Evolutionary conservation across 78 protist species (phyloP).

Genomic region (Emiliania huxleyi): DNA sequence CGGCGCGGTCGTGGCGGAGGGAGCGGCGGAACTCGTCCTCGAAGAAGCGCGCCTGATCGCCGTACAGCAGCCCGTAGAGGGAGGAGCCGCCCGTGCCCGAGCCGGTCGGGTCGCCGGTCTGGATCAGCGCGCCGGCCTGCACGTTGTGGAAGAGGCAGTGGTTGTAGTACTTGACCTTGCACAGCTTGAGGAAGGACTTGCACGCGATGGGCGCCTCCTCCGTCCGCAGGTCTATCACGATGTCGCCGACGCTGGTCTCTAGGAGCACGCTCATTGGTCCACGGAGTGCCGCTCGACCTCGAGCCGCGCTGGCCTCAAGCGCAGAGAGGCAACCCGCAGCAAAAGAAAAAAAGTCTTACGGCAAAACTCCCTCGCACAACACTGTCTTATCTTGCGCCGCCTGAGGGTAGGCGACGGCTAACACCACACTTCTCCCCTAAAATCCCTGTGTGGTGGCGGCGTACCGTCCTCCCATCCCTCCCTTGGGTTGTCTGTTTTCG

Average conservation of each 20-base stretch:
- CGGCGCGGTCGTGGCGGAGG: slow-evolving; percentile 40
- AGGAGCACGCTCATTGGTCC: slow-evolving; percentile 83
- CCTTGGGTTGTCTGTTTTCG: too few species aligned
- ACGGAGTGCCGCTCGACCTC: too few species aligned
- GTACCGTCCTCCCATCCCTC: too few species aligned
- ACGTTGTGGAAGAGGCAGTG: slow-evolving; percentile 79
- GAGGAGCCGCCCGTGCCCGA: slow-evolving; percentile 87
- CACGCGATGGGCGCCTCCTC: slow-evolving; percentile 79
- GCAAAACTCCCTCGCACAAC: too few species aligned
- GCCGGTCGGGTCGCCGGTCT: slow-evolving; percentile 92
- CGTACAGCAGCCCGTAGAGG: slow-evolving; percentile 76
- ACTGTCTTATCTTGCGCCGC: too few species aligned
- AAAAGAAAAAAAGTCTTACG: too few species aligned
- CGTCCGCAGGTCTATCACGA: slow-evolving; percentile 87
- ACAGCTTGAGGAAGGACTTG: slow-evolving; percentile 90
- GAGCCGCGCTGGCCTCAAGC: too few species aligned
- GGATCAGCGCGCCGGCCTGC: slow-evolving; percentile 75
- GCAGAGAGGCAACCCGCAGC: too few species aligned
- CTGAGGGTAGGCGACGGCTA: too few species aligned
- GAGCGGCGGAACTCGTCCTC: slow-evolving; percentile 74
- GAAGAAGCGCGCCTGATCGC: slow-evolving; percentile 70
- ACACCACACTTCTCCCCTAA: too few species aligned
- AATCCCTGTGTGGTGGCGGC: too few species aligned
- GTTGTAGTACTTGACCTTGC: slow-evolving; percentile 95
- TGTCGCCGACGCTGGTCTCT: slow-evolving; percentile 92